Base-by-base conservation (phyloP, 768 basidiomycete genomes). In the Tulasnella sp. region DNA sequence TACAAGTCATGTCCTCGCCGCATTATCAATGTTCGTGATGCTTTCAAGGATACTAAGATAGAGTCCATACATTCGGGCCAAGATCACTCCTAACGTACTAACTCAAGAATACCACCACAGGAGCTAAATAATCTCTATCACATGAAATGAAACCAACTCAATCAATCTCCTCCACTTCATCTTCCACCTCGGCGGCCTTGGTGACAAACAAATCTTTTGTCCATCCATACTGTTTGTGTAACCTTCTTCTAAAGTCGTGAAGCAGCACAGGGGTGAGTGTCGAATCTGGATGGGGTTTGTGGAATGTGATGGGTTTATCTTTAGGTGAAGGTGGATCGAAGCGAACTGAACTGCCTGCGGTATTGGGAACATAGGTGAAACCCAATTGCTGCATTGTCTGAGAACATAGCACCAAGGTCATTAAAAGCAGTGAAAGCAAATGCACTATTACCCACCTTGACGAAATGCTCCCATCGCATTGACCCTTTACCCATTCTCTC, bases 311-410 rank as follows among this genome's bases (percentile, higher is more conserved):
- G 1, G 83, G 70, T 78, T 83, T 66, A 58, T 75, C 73, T 35
- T 58, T 63, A 37, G 63, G 60, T 58, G 78, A 68, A 15, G 82
- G 85, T 42, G 84, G 84, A 63, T 83, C 78, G 59, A 88, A 88
- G 32, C 83, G 74, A 31, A 88, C 85, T 62, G 82, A 83, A 8
- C 83, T 39, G 2, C 85, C 85, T 16, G 84, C 83, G 2, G 83
- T 83, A 53, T 76, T 77, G 4, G 80, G 80, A 60, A 79, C 77
- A 57, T 78, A 79, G 2, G 66, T 65, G 63, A 88, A 88, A 31
- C 84, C 84, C 75, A 88, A 78, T 41, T 81, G 81, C 32, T 69
- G 66, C 83, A 88, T 83, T 32, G 83, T 65, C 84, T 86, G 28
- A 41, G 20, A 27, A 31, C 48, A 27, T 25, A 51, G 53, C 27